Base-by-base conservation (phyloP, 2,329 filamentous ascomycete species). In the Paecilomyces niveus region DNA sequence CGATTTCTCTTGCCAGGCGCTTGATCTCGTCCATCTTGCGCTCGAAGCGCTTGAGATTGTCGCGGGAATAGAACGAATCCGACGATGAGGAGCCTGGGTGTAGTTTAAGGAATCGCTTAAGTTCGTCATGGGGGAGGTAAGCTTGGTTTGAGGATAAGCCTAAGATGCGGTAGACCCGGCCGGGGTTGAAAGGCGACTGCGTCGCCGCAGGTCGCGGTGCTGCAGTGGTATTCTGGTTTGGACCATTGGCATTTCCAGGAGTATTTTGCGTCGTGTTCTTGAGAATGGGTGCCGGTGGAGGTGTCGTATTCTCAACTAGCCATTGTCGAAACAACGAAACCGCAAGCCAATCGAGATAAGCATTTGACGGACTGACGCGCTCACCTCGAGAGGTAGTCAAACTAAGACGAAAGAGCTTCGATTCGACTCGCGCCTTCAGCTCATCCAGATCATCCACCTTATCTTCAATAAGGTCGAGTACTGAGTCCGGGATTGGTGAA, bases 391-490 rank as follows among this genome's bases (percentile, higher is more conserved):
- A 84, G 21, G 89, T 96, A 3, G 86, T 89, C 8, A 97, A 81
- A 0, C 83, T 90, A 6, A 97, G 78, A 10, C 92, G 84, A 75
- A 95, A 95, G 11, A 97, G 83, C 57, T 88, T 87, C 21, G 86
- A 85, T 70, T 97, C 93, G 22, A 94, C 83, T 29, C 89, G 86
- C 35, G 85, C 83, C 62, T 96, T 90, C 7, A 87, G 82, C 67
- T 97, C 92, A 62, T 92, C 89, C 18, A 97, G 81, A 72, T 97
- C 92, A 65, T 96, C 91, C 4, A 94, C 91, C 74, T 97, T 97
- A 75, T 97, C 92, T 72, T 96, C 90, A 61, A 97, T 95, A 35
- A 97, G 77, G 65, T 97, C 92, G 9, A 97, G 80, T 0, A 97
- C 90, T 0, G 83, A 73, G 26, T 88, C 84, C 0, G 92, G 89